A percentile compares a stretch with the other conserved stretches of the same genome.
Evolutionary conservation across 768 basidiomycete species (phyloP).

Genomic region (Rhizopogon vinicolor): DNA sequence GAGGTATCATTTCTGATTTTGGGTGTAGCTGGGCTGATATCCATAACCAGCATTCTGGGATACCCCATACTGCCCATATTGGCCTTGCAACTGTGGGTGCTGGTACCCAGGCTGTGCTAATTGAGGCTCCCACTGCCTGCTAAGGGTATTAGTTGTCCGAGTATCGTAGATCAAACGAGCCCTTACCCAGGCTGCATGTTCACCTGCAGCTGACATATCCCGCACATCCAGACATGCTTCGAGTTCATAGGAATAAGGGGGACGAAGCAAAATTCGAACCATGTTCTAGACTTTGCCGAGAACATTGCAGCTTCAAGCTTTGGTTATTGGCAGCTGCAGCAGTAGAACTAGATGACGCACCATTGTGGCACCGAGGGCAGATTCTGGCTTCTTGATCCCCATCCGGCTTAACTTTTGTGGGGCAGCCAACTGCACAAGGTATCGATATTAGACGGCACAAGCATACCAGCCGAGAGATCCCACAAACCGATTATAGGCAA

Average conservation of each 20-base stretch:
- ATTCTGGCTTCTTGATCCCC: slow-evolving; percentile 47
- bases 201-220: slow-evolving; percentile 63
- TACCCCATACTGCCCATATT: slow-evolving; percentile 4
- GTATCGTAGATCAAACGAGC: neutral
- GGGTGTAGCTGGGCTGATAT: slow-evolving; percentile 26
- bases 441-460: slow-evolving; percentile 11
- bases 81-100: slow-evolving; percentile 25
- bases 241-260: slow-evolving; percentile 63
- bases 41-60: slow-evolving; percentile 11
- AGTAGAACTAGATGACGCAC: slow-evolving; percentile 31
- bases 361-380: slow-evolving; percentile 72
- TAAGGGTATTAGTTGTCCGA: neutral
- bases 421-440: slow-evolving; percentile 54
- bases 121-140: slow-evolving; percentile 31
- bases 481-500: slow-evolving; percentile 47
- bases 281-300: slow-evolving; percentile 58
- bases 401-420: slow-evolving; percentile 52
- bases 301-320: slow-evolving; percentile 48
- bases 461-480: neutral
- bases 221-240: slow-evolving; percentile 65
- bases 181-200: slow-evolving; percentile 48
- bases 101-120: slow-evolving; percentile 31
- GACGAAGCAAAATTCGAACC: slow-evolving; percentile 77
- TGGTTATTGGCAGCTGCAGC: neutral
- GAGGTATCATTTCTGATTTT: slow-evolving; percentile 8